A percentile compares a stretch with the other conserved stretches of the same genome.
Evolutionary conservation across 306 rosid species (phyloP).

Genomic region (Prinsepia uniflora): DNA sequence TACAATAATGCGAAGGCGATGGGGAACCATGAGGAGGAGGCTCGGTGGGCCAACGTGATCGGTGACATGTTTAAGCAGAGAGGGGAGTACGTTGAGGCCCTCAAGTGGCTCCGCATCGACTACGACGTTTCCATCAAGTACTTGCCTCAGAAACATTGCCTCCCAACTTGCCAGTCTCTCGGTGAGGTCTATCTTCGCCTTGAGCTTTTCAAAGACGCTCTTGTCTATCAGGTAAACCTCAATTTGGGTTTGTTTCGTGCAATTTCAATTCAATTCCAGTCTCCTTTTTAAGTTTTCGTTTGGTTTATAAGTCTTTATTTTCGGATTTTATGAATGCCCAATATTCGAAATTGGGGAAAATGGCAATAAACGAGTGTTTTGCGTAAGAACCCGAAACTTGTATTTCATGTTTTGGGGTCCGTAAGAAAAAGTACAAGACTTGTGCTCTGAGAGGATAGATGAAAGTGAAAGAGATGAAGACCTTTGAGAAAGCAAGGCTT

Average conservation of each 20-base stretch:
- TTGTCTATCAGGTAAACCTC: slow-evolving; percentile 57
- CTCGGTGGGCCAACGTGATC: slow-evolving; percentile 84
- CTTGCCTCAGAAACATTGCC: slow-evolving; percentile 55
- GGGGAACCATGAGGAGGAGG: slow-evolving; percentile 84
- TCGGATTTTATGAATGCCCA: not conserved
- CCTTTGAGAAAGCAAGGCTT: not conserved
- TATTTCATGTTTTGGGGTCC: too few species aligned
- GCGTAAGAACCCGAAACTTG: not conserved
- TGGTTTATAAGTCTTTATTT: not conserved
- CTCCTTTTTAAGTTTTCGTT: not conserved
- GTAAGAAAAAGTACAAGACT: too few species aligned
- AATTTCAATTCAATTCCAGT: not conserved
- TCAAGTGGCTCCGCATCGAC: slow-evolving; percentile 76
- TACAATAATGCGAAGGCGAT: slow-evolving; percentile 55
- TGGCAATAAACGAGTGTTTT: too few species aligned
- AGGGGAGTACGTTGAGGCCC: slow-evolving; percentile 77
- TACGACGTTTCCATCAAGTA: slow-evolving; percentile 52
- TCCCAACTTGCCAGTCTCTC: slow-evolving; percentile 84
- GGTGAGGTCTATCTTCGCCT: slow-evolving; percentile 89
- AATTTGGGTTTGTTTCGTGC: not conserved
- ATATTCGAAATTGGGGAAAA: not conserved
- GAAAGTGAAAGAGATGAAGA: not conserved
- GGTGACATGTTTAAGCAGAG: slow-evolving; percentile 59
- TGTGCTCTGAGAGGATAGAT: not conserved
- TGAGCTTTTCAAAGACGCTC: slow-evolving; percentile 55